Base-by-base conservation (phyloP, 2,329 filamentous ascomycete species). In the Paraphoma chrysanthemicola region DNA sequence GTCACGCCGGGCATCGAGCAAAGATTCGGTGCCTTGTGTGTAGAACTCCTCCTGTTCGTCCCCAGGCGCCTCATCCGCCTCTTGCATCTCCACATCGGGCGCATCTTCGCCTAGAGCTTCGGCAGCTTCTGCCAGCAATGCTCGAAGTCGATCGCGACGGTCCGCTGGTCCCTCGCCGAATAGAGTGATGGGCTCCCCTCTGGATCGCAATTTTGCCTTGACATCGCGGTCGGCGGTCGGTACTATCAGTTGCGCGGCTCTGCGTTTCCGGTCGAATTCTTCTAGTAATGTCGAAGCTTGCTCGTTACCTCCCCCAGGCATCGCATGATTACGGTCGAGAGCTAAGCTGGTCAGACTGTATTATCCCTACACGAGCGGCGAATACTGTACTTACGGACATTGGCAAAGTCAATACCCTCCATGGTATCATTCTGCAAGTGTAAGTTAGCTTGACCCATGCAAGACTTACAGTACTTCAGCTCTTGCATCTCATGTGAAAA, bases 201-300 rank as follows among this genome's bases (percentile, higher is more conserved):
- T 84, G 69, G 95, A 90, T 63, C 95, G 88, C 43, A 68, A 56
- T 53, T 60, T 65, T 38, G 88, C 83, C 58, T 93, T 90, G 46
- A 99, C 93, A 68, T 91, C 88, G 59, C 86, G 88, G 81, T 99
- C 95, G 75, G 97, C 93, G 52, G 96, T 99, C 0, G 94, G 95
- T 3, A 99, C 95, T 11, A 91, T 90, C 67, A 98, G 91, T 10
- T 90, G 90, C 16, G 93, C 93, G 10, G 93, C 93, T 71, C 92
- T 86, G 70, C 93, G 88, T 78, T 97, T 97, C 59, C 94, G 91
- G 70, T 93, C 90, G 77, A 99, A 95, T 74, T 98, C 93, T 33
- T 87, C 89, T 17, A 96, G 82, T 52, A 97, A 88, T 12, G 91
- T 92, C 2, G 92, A 93, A 3, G 92, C 92, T 75, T 92, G 92